Percentiles rank a stretch among this genome's conserved stretches.
phyloP scores from a whole-genome alignment of 2,329 filamentous ascomycete genomes.

The Sclerotinia glacialis region DNA sequence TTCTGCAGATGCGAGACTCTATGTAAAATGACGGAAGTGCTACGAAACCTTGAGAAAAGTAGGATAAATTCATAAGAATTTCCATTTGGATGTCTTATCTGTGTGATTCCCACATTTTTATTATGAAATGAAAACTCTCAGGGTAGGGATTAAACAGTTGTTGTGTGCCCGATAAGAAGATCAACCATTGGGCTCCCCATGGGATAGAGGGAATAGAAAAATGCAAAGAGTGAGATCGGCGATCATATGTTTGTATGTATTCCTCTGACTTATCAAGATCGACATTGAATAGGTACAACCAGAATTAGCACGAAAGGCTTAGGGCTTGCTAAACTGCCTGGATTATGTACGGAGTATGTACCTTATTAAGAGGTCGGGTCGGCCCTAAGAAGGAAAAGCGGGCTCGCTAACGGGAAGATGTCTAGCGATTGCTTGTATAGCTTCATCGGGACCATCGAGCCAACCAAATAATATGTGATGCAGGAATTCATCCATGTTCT shows the following conservation, averaged over 20 bases:
- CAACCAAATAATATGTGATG: background rate
- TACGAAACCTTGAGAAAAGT: background rate
- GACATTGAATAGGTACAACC: background rate
- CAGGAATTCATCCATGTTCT: background rate
- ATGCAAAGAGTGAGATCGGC: background rate
- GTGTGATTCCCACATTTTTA: slow-evolving; percentile 7
- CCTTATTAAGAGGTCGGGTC: background rate
- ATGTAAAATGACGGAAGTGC: slow-evolving; percentile 2
- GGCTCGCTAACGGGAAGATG: background rate
- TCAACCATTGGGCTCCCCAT: background rate
- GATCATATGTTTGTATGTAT: background rate
- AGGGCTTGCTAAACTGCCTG: background rate
- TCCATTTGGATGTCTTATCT: slow-evolving; percentile 16
- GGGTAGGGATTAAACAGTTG: background rate
- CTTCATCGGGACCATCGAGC: background rate
- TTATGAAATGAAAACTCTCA: slow-evolving; percentile 13
- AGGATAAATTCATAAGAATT: slow-evolving; percentile 11
- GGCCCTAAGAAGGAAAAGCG: background rate
- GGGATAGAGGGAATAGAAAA: background rate
- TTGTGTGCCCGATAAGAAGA: slow-evolving; percentile 18
- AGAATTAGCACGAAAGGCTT: slow-evolving; percentile 4
- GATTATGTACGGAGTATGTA: background rate
- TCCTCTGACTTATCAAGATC: background rate
- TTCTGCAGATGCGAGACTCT: background rate
- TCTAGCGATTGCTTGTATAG: slow-evolving; percentile 1